These are phyloP conservation scores for Tylopilus balloui DNA, from an alignment of 768 basidiomycete species.

Conservation along the genomic window DNA sequence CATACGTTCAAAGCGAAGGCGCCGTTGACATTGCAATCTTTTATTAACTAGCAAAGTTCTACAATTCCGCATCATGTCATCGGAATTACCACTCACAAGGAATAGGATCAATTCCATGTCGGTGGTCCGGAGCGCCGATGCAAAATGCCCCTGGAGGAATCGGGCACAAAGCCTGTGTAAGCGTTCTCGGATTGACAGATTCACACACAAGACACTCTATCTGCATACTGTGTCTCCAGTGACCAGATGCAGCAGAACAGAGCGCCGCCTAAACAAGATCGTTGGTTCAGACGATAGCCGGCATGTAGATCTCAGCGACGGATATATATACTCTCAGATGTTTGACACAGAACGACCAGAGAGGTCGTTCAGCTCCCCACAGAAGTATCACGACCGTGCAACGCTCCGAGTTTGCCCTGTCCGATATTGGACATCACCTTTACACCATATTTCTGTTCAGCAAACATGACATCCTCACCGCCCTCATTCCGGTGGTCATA, in stretches of 20 bases:
- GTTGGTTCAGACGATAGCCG: background rate
- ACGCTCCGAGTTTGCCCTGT: background rate
- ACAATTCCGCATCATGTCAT: background rate
- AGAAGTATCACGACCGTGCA: slow-evolving; percentile 19
- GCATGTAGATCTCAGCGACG: background rate
- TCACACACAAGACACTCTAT: too few species aligned
- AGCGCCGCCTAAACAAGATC: background rate
- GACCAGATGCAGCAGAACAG: background rate
- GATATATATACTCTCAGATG: background rate
- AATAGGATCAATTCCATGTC: background rate
- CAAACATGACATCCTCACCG: slow-evolving; percentile 44
- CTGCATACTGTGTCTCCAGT: background rate
- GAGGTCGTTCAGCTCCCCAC: background rate
- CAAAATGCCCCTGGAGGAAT: too few species aligned
- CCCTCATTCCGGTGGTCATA: slow-evolving; percentile 43
- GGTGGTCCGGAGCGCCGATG: background rate
- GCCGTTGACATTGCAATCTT: background rate
- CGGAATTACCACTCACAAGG: background rate
- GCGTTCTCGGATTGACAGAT: too few species aligned
- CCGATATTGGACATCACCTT: slow-evolving; percentile 20
- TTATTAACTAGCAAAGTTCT: background rate
- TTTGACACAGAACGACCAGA: background rate
- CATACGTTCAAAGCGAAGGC: too few species aligned
- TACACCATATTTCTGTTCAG: slow-evolving; percentile 39
- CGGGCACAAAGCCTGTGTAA: too few species aligned